Evolutionary conservation across 2,329 filamentous ascomycete genomes (phyloP), one percentile per base, ranked within the genome.

Genomic region (Orbilia blumenaviensis): DNA sequence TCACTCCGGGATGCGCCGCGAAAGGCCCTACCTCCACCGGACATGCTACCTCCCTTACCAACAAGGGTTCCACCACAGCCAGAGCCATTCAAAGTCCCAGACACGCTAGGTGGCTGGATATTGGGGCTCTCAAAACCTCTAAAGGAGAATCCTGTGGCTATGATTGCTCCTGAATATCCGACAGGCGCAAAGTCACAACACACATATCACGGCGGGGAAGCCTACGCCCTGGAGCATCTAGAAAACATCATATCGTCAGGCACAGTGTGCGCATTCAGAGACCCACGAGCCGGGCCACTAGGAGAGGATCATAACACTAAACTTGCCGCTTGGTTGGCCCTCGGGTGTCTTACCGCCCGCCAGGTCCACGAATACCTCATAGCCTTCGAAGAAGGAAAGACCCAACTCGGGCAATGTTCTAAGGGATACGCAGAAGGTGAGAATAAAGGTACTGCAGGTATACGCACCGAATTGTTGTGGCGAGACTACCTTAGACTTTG

Each of bases 401-500:
- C 66, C 16, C 63, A 58, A 27, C 56, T 77, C 9, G 34, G 67
- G 2, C 80, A 84, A 27, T 80, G 82, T 0, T 84, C 84, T 0
- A 74, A 83, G 1, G 90, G 90, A 0, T 93, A 89, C 68, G 90
- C 88, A 0, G 82, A 89, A 58, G 91, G 91, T 0, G 90, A 93
- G 81, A 93, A 90, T 61, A 87, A 88, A 29, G 91, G 92, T 0
- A 93, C 90, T 0, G 87, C 87, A 34, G 87, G 86, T 0, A 86
- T 94, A 0, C 87, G 92, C 0, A 90, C 92, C 67, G 91, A 94
- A 80, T 84, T 95, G 0, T 82, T 94, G 0, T 93, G 90, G 91
- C 85, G 92, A 42, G 92, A 94, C 80, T 94, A 94, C 80, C 93
- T 94, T 89, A 86, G 90, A 0, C 86, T 94, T 0, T 92, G 90